phyloP scores from a whole-genome alignment of 306 rosid species.

The Cicer cuneatum region DNA sequence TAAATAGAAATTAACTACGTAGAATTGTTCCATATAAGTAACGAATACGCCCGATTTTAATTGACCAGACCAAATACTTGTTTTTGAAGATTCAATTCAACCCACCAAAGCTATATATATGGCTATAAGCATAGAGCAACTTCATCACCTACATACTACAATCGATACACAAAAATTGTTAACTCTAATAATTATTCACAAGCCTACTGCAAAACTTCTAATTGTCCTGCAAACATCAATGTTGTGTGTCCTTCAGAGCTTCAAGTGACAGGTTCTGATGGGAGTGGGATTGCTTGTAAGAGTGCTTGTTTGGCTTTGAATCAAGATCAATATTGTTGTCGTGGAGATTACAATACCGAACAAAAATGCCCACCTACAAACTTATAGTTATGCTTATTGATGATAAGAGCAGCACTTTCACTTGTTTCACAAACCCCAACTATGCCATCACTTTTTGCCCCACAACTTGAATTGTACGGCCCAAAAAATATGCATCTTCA shows the following conservation, averaged over 20 bases:
- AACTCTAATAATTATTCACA: too few relatives aligned
- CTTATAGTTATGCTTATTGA: constrained; percentile 71
- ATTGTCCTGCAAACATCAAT: constrained; percentile 50
- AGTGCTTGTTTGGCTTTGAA: constrained; percentile 68
- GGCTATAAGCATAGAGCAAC: too few relatives aligned
- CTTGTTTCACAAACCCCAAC: constrained; percentile 54
- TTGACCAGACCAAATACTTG: too few relatives aligned
- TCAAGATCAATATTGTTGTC: constrained; percentile 59
- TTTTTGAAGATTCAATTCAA: too few relatives aligned
- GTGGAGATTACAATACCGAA: constrained; percentile 8
- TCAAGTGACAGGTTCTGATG: constrained; percentile 43
- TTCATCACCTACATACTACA: too few relatives aligned
- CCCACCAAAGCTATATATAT: too few relatives aligned
- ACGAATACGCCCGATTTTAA: too few relatives aligned
- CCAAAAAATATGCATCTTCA: too few relatives aligned
- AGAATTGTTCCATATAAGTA: too few relatives aligned
- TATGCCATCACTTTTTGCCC: constrained; percentile 70
- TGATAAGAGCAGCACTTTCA: constrained; percentile 55
- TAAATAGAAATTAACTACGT: too few relatives aligned
- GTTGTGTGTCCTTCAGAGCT: constrained; percentile 46
- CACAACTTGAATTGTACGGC: background rate
- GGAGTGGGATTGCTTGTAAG: constrained; percentile 61
- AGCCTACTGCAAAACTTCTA: constrained; percentile 40
- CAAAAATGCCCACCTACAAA: constrained; percentile 53
- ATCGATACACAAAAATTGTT: too few relatives aligned